A percentile compares a stretch with the other conserved stretches of the same genome.
These are phyloP conservation scores for Stentor roeselii DNA, from an alignment of 73 alveolate genomes.

Conservation along the genomic window DNA sequence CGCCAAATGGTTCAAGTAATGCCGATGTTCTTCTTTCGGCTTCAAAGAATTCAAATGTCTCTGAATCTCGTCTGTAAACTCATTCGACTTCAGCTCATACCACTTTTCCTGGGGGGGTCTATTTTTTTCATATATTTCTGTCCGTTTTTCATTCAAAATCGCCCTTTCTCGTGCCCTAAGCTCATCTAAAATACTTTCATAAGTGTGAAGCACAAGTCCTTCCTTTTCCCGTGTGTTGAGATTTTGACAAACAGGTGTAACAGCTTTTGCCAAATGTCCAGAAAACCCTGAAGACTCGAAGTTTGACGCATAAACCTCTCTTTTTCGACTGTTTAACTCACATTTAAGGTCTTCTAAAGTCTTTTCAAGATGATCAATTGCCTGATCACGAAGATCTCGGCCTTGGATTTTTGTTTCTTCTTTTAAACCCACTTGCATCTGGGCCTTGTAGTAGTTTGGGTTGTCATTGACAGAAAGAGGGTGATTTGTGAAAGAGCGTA, in stretches of 20 bases:
- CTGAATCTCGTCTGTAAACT: constrained; percentile 78
- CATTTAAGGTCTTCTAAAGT: constrained; percentile 49
- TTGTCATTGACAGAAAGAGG: constrained; percentile 84
- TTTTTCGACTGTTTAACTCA: constrained; percentile 45
- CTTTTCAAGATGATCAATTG: constrained; percentile 57
- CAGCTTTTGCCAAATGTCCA: constrained; percentile 57
- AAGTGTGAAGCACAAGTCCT: constrained; percentile 62
- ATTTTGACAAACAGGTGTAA: constrained; percentile 63
- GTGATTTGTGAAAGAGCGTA: constrained; percentile 75
- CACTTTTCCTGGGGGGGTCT: constrained; percentile 92
- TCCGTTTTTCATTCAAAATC: constrained; percentile 69
- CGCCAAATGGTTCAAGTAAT: not conserved
- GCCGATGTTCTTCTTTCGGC: constrained; percentile 57
- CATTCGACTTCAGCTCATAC: constrained; percentile 86
- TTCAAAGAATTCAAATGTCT: constrained; percentile 89
- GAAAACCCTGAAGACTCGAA: constrained; percentile 50
- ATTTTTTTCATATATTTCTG: constrained; percentile 88
- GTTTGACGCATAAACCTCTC: constrained; percentile 50
- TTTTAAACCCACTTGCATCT: constrained; percentile 65
- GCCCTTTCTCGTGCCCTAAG: constrained; percentile 79
- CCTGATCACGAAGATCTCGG: constrained; percentile 65
- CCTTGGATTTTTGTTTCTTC: constrained; percentile 49
- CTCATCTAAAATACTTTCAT: constrained; percentile 77
- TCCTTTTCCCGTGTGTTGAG: constrained; percentile 60
- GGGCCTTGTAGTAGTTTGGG: constrained; percentile 75